A percentile compares a stretch with the other conserved stretches of the same genome.
phyloP scores from a whole-genome alignment of 495 filamentous ascomycete genomes.

The Eremomyces bilateralis region DNA sequence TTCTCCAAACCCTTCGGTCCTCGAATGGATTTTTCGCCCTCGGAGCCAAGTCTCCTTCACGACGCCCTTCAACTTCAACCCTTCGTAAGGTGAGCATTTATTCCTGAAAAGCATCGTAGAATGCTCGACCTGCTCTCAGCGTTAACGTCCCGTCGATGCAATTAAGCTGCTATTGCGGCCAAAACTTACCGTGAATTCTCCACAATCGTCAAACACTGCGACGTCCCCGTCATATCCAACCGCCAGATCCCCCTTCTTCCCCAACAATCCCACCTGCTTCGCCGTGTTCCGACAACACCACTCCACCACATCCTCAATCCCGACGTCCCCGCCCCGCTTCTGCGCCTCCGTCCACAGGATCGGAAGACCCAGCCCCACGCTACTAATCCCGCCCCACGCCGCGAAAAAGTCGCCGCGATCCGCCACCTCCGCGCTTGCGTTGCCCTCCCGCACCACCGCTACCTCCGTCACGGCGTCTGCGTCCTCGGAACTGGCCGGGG shows the following conservation, averaged over 20 bases:
- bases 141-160: background rate
- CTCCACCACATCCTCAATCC: constrained; percentile 52
- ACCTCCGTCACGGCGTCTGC: background rate
- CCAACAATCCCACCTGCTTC: constrained; percentile 69
- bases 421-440: constrained; percentile 13
- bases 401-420: constrained; percentile 70
- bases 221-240: constrained; percentile 84
- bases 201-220: constrained; percentile 73
- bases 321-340: constrained; percentile 27
- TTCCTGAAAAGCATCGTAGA: constrained; percentile 76
- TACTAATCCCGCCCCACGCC: constrained; percentile 91
- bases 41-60: constrained; percentile 83
- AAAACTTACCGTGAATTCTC: constrained; percentile 41
- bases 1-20: constrained; percentile 35
- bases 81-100: constrained; percentile 85
- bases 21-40: constrained; percentile 50
- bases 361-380: constrained; percentile 74
- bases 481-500: constrained; percentile 2
- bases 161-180: background rate
- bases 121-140: constrained; percentile 12
- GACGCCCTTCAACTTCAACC: constrained; percentile 52
- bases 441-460: constrained; percentile 8
- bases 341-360: constrained; percentile 69
- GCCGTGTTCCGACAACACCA: constrained; percentile 80
- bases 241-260: constrained; percentile 59